Percentiles rank a stretch among this genome's conserved stretches.
These are phyloP conservation scores for Apiospora aurea DNA, from an alignment of 2,329 filamentous ascomycete species.

Conservation along the genomic window DNA sequence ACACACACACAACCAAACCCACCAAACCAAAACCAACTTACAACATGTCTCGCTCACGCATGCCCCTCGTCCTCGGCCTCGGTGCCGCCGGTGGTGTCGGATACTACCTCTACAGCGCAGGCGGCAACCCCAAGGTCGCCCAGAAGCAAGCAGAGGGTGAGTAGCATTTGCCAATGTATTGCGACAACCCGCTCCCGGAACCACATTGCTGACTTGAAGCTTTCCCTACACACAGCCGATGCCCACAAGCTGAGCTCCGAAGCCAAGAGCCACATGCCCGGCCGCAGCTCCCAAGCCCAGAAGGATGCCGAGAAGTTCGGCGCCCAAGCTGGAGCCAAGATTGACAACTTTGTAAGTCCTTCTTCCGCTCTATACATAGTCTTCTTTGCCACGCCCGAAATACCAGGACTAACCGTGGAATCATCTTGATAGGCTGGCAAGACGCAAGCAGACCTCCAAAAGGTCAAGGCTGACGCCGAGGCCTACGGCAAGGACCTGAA, in stretches of 20 bases:
- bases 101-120: slow-evolving; percentile 92
- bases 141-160: slow-evolving; percentile 86
- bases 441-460: slow-evolving; percentile 67
- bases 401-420: neutral
- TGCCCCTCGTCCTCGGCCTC: slow-evolving; percentile 62
- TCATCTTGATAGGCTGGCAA: slow-evolving; percentile 58
- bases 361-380: neutral
- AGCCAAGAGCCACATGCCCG: slow-evolving; percentile 71
- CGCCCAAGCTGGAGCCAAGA: slow-evolving; percentile 66
- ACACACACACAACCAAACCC: slow-evolving; percentile 22
- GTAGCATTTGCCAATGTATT: slow-evolving; percentile 38
- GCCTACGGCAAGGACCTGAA: slow-evolving; percentile 68
- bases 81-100: slow-evolving; percentile 73
- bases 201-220: neutral
- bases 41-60: slow-evolving; percentile 55
- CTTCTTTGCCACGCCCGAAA: too few species aligned
- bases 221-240: slow-evolving; percentile 67
- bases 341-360: slow-evolving; percentile 73
- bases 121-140: slow-evolving; percentile 81
- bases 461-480: slow-evolving; percentile 67
- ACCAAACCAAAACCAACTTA: neutral
- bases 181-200: neutral
- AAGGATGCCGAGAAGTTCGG: slow-evolving; percentile 69
- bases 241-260: slow-evolving; percentile 72
- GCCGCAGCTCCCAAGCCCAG: slow-evolving; percentile 67